phyloP scores from a whole-genome alignment of 345 rosid genomes.

The Cardamine chenopodiifolia region DNA sequence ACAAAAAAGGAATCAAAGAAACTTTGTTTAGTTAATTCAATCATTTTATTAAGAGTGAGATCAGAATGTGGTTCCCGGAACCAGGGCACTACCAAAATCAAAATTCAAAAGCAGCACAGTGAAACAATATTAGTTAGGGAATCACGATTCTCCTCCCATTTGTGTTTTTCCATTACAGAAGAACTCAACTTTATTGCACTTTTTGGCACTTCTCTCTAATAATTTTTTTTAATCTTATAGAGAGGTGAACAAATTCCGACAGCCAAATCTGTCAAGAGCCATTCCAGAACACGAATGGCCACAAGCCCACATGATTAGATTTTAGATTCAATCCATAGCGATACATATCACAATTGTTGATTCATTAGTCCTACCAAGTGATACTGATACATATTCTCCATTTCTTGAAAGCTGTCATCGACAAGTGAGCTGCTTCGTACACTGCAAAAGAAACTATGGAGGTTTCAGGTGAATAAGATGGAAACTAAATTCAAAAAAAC shows the following conservation, averaged over 20 bases:
- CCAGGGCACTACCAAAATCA: background rate
- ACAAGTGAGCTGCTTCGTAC: constrained; percentile 76
- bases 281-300: constrained; percentile 29
- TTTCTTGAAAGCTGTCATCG: constrained; percentile 73
- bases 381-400: too few relatives aligned
- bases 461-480: constrained; percentile 2
- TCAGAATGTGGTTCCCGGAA: constrained; percentile 9
- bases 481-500: background rate
- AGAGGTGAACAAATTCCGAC: background rate
- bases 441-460: constrained; percentile 45
- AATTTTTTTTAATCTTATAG: background rate
- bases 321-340: background rate
- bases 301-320: constrained; percentile 28
- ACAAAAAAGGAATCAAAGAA: background rate
- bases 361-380: background rate
- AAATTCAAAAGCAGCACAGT: background rate
- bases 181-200: background rate
- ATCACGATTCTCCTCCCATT: background rate
- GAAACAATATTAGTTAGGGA: background rate
- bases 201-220: constrained; percentile 16
- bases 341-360: background rate
- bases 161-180: constrained; percentile 7
- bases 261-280: background rate
- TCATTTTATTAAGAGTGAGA: background rate
- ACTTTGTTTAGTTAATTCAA: background rate